Conservation (phyloP, 768 basidiomycete genomes). For the Xanthoconium stramineum region DNA sequence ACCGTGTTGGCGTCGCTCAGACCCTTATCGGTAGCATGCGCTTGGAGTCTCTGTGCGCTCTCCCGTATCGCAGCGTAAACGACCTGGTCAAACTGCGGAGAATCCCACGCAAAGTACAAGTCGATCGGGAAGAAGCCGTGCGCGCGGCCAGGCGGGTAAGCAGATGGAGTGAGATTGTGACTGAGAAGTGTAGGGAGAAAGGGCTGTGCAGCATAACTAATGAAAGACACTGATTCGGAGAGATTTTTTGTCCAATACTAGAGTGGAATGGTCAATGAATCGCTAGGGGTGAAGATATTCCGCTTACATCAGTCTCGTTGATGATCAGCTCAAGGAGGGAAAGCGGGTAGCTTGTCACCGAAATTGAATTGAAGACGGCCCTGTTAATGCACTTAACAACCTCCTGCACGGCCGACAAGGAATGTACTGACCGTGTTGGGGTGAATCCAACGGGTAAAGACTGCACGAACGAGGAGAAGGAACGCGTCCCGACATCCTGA, state of each 20-base stretch:
- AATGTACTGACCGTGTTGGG: not conserved
- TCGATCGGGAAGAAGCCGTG: slow-evolving; percentile 41
- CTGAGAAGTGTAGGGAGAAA: slow-evolving; percentile 44
- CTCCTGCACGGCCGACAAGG: not conserved
- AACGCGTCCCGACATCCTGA: slow-evolving; percentile 5
- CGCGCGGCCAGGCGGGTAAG: slow-evolving; percentile 44
- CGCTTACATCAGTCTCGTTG: slow-evolving; percentile 17
- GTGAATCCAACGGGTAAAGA: not conserved
- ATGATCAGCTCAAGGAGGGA: slow-evolving; percentile 15
- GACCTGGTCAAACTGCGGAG: not conserved
- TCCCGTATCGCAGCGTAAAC: slow-evolving; percentile 37
- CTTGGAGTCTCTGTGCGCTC: slow-evolving; percentile 37
- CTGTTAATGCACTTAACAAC: not conserved
- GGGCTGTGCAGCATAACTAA: slow-evolving; percentile 40
- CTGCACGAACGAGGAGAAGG: slow-evolving; percentile 16
- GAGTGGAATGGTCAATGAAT: slow-evolving; percentile 2
- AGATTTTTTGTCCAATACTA: slow-evolving; percentile 12
- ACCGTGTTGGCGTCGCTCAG: slow-evolving; percentile 23
- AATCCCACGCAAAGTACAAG: slow-evolving; percentile 35
- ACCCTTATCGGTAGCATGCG: slow-evolving; percentile 24
- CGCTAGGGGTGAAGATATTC: not conserved
- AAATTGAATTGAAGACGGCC: slow-evolving; percentile 8
- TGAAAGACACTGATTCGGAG: not conserved
- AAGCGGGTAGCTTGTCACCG: slow-evolving; percentile 3
- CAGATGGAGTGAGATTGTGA: slow-evolving; percentile 37